Percentiles rank a stretch among this genome's conserved stretches.
These are phyloP conservation scores for Abrus precatorius DNA, from an alignment of 306 rosid genomes.

Conservation along the genomic window DNA sequence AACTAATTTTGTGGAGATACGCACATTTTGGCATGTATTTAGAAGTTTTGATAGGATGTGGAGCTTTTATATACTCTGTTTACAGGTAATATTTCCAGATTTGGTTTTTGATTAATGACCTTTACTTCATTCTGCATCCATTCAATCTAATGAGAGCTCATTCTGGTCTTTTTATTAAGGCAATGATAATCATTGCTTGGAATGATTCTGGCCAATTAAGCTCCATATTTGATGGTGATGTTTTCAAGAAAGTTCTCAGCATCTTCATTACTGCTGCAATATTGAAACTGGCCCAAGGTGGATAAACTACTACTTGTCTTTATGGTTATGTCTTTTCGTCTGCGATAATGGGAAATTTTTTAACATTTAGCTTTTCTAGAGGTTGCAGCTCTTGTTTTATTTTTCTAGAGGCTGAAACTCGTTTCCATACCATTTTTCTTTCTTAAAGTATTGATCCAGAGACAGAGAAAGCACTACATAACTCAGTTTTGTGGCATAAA, in stretches of 20 bases:
- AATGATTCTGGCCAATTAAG: slow-evolving; percentile 74
- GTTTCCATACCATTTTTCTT: slow-evolving; percentile 7
- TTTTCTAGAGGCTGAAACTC: slow-evolving; percentile 34
- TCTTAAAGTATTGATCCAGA: neutral
- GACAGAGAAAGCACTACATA: neutral
- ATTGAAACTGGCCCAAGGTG: slow-evolving; percentile 96
- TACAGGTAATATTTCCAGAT: slow-evolving; percentile 72
- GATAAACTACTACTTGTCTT: slow-evolving; percentile 38
- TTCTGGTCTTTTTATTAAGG: slow-evolving; percentile 61
- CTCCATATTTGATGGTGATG: slow-evolving; percentile 70
- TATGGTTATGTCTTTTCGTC: slow-evolving; percentile 30
- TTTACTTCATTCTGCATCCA: slow-evolving; percentile 34
- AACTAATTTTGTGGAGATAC: slow-evolving; percentile 90
- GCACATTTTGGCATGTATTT: slow-evolving; percentile 91
- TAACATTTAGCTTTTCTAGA: slow-evolving; percentile 10
- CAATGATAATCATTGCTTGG: slow-evolving; percentile 96
- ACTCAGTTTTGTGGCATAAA: slow-evolving; percentile 24
- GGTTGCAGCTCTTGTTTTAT: slow-evolving; percentile 34
- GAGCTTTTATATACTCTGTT: slow-evolving; percentile 86
- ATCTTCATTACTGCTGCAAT: slow-evolving; percentile 95
- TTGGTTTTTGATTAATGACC: slow-evolving; percentile 2
- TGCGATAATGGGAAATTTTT: neutral
- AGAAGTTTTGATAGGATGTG: slow-evolving; percentile 98
- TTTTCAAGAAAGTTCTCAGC: slow-evolving; percentile 92
- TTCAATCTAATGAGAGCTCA: slow-evolving; percentile 47